A percentile compares a stretch with the other conserved stretches of the same genome.
phyloP scores from a whole-genome alignment of 169 alveolate genomes.

The Plasmodium knowlesi region DNA sequence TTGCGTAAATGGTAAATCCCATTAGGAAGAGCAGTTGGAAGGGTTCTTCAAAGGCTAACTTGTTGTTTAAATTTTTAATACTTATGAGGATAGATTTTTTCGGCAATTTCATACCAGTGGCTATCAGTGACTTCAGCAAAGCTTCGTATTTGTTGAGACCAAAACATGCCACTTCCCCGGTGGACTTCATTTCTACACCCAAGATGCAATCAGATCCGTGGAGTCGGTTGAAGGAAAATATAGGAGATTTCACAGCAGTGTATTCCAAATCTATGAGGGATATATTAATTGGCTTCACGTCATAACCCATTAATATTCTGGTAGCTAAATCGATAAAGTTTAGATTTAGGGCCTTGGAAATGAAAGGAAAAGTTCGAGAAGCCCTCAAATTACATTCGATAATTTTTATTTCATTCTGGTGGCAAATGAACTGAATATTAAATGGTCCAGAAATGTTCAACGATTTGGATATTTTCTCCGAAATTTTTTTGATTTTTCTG shows the following conservation, averaged over 20 bases:
- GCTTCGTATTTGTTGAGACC: slow-evolving; percentile 91
- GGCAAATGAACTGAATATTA: slow-evolving; percentile 92
- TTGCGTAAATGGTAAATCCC: slow-evolving; percentile 84
- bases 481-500: slow-evolving; percentile 85
- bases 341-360: slow-evolving; percentile 86
- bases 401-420: slow-evolving; percentile 88
- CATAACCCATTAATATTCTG: slow-evolving; percentile 83
- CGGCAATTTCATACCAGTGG: slow-evolving; percentile 87
- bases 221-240: slow-evolving; percentile 89
- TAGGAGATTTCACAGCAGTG: slow-evolving; percentile 90
- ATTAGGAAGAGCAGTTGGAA: slow-evolving; percentile 77
- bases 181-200: slow-evolving; percentile 92
- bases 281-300: slow-evolving; percentile 85
- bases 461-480: slow-evolving; percentile 89
- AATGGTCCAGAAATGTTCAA: slow-evolving; percentile 91
- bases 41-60: slow-evolving; percentile 79
- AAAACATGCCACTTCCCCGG: slow-evolving; percentile 92
- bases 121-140: slow-evolving; percentile 88
- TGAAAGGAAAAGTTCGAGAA: slow-evolving; percentile 91
- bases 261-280: slow-evolving; percentile 89
- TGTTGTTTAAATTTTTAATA: slow-evolving; percentile 78
- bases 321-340: slow-evolving; percentile 91
- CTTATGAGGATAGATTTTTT: slow-evolving; percentile 79
- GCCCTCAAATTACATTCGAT: slow-evolving; percentile 93
- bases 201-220: slow-evolving; percentile 89